phyloP scores from a whole-genome alignment of 2,329 filamentous ascomycete species.

The Pyrenochaeta sp. region DNA sequence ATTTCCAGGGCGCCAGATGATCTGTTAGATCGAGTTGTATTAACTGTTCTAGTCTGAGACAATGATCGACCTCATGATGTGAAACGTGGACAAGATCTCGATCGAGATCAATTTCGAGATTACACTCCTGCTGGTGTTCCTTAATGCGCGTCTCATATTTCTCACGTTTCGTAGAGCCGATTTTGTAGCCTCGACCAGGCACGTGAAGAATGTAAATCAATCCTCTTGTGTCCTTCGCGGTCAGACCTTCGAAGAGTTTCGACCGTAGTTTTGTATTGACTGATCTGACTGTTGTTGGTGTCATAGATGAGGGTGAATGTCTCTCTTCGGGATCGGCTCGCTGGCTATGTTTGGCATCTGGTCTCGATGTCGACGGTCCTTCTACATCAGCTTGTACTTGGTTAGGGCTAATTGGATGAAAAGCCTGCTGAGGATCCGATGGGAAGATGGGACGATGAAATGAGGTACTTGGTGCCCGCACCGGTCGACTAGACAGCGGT shows the following conservation, averaged over 20 bases:
- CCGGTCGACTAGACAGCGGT: background rate
- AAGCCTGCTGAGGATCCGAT: background rate
- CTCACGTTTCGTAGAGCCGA: conserved; percentile 9
- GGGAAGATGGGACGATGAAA: background rate
- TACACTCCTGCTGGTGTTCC: conserved; percentile 7
- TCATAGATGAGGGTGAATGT: background rate
- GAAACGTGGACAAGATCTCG: background rate
- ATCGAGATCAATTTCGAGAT: background rate
- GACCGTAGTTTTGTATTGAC: conserved; percentile 3
- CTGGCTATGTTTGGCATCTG: background rate
- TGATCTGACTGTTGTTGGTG: background rate
- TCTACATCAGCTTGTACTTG: background rate
- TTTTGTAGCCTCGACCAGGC: conserved; percentile 8
- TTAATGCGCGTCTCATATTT: conserved; percentile 2
- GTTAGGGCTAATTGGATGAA: background rate
- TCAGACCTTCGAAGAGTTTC: background rate
- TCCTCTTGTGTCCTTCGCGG: conserved; percentile 1
- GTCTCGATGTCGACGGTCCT: background rate
- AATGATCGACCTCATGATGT: background rate
- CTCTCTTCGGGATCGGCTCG: background rate
- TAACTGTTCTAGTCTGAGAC: conserved; percentile 7
- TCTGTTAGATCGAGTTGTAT: conserved; percentile 9
- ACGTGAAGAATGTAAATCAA: conserved; percentile 13
- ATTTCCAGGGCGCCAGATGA: background rate
- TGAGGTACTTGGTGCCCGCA: background rate